phyloP scores from a whole-genome alignment of 257 asterid genomes.

The Voacanga thouarsii region DNA sequence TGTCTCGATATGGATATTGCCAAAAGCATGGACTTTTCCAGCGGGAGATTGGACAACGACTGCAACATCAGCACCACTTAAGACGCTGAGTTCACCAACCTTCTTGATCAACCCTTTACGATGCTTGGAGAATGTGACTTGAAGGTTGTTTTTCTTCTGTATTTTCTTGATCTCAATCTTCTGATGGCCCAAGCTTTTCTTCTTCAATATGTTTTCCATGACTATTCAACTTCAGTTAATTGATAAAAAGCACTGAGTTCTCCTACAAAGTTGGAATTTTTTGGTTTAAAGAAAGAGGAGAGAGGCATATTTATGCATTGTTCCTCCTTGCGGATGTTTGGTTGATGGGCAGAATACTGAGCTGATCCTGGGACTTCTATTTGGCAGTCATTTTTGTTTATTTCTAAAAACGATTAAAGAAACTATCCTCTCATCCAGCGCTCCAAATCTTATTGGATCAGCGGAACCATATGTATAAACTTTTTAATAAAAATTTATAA shows the following conservation, averaged over 20 bases:
- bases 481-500: no score
- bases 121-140: slow-evolving; percentile 13
- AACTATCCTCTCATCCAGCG: no score
- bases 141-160: background rate
- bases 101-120: background rate
- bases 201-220: slow-evolving; percentile 3
- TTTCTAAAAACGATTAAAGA: background rate
- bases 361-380: background rate
- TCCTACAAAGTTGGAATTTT: background rate
- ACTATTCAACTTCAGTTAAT: no score
- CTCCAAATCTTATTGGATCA: no score
- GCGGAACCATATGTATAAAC: no score
- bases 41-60: background rate
- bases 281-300: background rate
- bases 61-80: background rate
- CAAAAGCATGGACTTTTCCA: background rate
- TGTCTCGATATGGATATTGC: background rate
- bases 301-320: background rate
- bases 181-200: slow-evolving; percentile 6
- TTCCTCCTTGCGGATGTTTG: background rate
- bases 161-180: slow-evolving; percentile 15
- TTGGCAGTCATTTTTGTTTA: background rate
- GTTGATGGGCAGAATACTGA: background rate
- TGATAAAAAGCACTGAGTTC: background rate
- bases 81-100: slow-evolving; percentile 1